Percentiles rank a stretch among this genome's conserved stretches.
Evolutionary conservation across 768 basidiomycete species (phyloP).

Genomic region (Rhizopogon salebrosus): DNA sequence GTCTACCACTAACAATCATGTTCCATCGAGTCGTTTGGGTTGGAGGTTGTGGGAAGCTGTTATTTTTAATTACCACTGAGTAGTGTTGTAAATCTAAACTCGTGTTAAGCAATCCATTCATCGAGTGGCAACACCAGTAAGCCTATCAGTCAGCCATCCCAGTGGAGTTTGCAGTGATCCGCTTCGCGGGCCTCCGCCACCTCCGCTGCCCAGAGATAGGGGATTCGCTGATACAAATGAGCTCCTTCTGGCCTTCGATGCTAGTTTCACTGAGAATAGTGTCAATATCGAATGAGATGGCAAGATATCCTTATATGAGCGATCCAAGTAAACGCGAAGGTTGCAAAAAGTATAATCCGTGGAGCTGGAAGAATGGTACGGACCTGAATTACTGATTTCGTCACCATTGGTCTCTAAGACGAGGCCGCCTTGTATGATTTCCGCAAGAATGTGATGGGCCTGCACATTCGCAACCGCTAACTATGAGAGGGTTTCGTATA

Average conservation of each 20-base stretch:
- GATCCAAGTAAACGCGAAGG: not conserved
- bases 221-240: constrained; percentile 82
- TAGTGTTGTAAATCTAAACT: not conserved
- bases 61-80: not conserved
- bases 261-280: constrained; percentile 52
- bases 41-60: not conserved
- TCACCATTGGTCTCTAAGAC: constrained; percentile 94
- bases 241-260: constrained; percentile 68
- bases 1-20: too few relatives aligned
- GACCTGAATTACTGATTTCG: constrained; percentile 72
- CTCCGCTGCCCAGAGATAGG: constrained; percentile 58
- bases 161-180: constrained; percentile 64
- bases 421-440: constrained; percentile 94
- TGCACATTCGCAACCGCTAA: constrained; percentile 25
- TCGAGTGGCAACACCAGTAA: constrained; percentile 57
- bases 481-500: not conserved
- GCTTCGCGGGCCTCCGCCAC: constrained; percentile 54
- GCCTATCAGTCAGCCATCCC: constrained; percentile 73
- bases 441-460: constrained; percentile 94
- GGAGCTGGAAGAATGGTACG: constrained; percentile 18
- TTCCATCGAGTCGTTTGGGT: not conserved
- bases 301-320: not conserved
- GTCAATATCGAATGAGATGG: constrained; percentile 10
- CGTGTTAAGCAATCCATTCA: not conserved
- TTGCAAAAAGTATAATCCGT: not conserved